Conservation (phyloP, 441 rosid species). For the Viola pubescens region DNA sequence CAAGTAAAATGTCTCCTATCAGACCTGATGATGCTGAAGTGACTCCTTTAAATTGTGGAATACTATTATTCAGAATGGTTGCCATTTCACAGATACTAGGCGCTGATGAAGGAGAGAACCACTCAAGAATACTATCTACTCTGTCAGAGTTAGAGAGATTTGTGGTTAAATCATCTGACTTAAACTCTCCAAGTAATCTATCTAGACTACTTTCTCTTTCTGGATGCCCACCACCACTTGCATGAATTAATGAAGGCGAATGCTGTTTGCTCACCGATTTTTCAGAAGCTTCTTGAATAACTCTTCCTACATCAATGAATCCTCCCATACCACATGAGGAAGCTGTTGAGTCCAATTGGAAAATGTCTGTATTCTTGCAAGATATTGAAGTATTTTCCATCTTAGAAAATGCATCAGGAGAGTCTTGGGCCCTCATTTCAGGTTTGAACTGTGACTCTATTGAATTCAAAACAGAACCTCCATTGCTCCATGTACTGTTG, state of each 20-base stretch:
- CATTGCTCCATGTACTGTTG: slow-evolving; percentile 36
- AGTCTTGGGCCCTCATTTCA: slow-evolving; percentile 20
- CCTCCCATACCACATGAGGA: too few species aligned
- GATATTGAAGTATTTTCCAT: slow-evolving; percentile 6
- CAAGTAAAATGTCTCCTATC: slow-evolving; percentile 16
- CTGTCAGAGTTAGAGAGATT: slow-evolving; percentile 38
- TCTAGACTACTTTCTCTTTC: slow-evolving; percentile 23
- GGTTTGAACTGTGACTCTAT: slow-evolving; percentile 25
- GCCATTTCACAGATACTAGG: slow-evolving; percentile 20
- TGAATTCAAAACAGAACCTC: slow-evolving; percentile 44
- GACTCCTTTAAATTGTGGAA: slow-evolving; percentile 20
- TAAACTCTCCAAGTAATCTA: slow-evolving; percentile 28
- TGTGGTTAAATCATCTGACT: slow-evolving; percentile 28
- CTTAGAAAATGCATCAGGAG: slow-evolving; percentile 13
- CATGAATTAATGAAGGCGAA: slow-evolving; percentile 13
- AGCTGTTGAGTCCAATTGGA: slow-evolving; percentile 16
- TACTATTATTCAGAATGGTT: slow-evolving; percentile 20
- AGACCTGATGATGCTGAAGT: slow-evolving; percentile 20
- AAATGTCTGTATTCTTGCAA: slow-evolving; percentile 8
- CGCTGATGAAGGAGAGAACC: slow-evolving; percentile 40
- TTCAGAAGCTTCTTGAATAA: too few species aligned
- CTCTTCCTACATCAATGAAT: too few species aligned
- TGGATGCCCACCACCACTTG: slow-evolving; percentile 15
- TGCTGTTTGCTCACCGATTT: too few species aligned
- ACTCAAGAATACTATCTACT: slow-evolving; percentile 45